These are phyloP conservation scores for Glarea lozoyensis DNA, from an alignment of 495 filamentous ascomycete species.

Conservation along the genomic window DNA sequence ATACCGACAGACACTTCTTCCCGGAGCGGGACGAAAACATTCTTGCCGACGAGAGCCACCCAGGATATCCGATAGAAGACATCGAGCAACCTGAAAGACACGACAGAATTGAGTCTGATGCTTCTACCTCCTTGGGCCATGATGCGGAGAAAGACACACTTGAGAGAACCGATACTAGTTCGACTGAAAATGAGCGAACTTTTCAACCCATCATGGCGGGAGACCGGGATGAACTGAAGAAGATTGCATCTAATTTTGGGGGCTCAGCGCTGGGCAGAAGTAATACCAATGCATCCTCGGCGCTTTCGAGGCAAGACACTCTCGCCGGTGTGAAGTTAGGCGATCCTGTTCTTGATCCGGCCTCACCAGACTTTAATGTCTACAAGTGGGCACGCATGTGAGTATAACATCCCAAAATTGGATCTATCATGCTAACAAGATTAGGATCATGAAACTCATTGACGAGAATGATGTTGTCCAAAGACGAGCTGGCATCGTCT, in stretches of 20 bases:
- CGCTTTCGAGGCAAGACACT: constrained; percentile 33
- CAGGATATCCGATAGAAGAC: neutral
- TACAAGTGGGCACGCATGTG: constrained; percentile 47
- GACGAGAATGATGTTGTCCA: constrained; percentile 20
- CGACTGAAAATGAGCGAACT: constrained; percentile 10
- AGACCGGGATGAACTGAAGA: constrained; percentile 14
- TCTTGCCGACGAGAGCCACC: neutral
- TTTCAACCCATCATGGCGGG: constrained; percentile 16
- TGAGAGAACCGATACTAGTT: neutral
- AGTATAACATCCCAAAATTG: neutral
- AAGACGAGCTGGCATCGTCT: constrained; percentile 33
- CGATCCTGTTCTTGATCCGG: constrained; percentile 48
- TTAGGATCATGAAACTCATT: constrained; percentile 25
- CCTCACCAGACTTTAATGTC: constrained; percentile 45
- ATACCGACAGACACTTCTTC: too few species aligned
- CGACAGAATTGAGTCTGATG: too few species aligned
- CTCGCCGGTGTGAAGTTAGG: constrained; percentile 32
- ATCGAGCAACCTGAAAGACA: neutral
- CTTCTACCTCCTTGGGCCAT: neutral
- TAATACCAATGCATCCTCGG: constrained; percentile 19
- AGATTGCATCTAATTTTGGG: constrained; percentile 14
- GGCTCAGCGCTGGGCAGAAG: constrained; percentile 5
- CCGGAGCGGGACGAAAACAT: neutral
- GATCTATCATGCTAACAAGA: neutral
- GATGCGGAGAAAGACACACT: neutral